Percentiles rank a stretch among this genome's conserved stretches.
These are phyloP conservation scores for Scheffersomyces parashehatae DNA, from an alignment of 1,139 yeast genomes.

Conservation along the genomic window DNA sequence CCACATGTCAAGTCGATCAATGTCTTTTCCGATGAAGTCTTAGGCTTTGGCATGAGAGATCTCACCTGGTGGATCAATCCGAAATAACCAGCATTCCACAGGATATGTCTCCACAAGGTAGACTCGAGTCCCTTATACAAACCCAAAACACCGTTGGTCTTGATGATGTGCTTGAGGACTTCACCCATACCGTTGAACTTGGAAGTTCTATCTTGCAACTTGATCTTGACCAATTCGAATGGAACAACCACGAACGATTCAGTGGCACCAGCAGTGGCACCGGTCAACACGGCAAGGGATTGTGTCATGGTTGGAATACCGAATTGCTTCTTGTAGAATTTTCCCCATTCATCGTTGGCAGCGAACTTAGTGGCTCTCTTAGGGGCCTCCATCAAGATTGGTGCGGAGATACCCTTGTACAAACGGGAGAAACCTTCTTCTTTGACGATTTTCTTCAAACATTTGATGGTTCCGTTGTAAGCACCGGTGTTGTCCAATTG, in stretches of 20 bases:
- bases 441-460: conserved; percentile 76
- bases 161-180: conserved; percentile 71
- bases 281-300: conserved; percentile 83
- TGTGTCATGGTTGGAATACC: conserved; percentile 75
- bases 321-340: conserved; percentile 71
- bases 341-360: conserved; percentile 97
- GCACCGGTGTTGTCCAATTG: conserved; percentile 74
- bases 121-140: conserved; percentile 95
- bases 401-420: conserved; percentile 93
- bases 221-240: conserved; percentile 82
- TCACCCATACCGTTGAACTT: conserved; percentile 85
- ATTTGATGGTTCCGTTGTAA: conserved; percentile 82
- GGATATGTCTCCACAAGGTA: conserved; percentile 93
- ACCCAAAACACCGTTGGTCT: conserved; percentile 76
- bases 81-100: conserved; percentile 98
- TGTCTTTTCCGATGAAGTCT: conserved; percentile 67
- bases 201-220: conserved; percentile 86
- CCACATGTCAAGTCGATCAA: conserved; percentile 89
- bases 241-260: conserved; percentile 97
- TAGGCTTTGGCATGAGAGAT: conserved; percentile 74
- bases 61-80: conserved; percentile 92
- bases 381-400: conserved; percentile 99
- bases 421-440: conserved; percentile 83
- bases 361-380: conserved; percentile 97
- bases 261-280: conserved; percentile 98